Percentiles rank a stretch among this genome's conserved stretches.
Evolutionary conservation across 1,284 basidiomycete genomes (phyloP).

Genomic region (Taiwanofungus camphoratus): DNA sequence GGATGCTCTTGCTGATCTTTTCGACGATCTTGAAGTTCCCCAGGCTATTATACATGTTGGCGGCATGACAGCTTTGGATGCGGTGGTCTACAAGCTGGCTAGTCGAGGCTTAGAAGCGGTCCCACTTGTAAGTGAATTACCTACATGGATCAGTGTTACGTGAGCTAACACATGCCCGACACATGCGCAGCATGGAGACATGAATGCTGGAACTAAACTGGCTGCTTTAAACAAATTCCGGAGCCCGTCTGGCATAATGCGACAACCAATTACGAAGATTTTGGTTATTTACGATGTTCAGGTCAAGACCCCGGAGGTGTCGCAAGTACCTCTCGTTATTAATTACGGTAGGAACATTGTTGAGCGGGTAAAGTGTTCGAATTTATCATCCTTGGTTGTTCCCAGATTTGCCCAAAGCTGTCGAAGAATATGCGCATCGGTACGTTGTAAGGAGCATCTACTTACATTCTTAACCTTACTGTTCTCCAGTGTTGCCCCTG

Average conservation of each 20-base stretch:
- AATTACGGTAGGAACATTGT: constrained; percentile 65
- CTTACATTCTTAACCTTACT: constrained; percentile 1
- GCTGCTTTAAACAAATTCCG: constrained; percentile 81
- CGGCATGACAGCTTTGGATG: constrained; percentile 77
- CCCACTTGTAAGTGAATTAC: constrained; percentile 54
- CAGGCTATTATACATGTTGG: constrained; percentile 91
- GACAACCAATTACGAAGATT: constrained; percentile 62
- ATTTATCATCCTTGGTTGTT: background rate
- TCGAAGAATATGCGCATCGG: constrained; percentile 94
- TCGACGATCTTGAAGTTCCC: constrained; percentile 82
- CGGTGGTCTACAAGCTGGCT: constrained; percentile 86
- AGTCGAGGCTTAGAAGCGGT: constrained; percentile 82
- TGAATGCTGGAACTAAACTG: constrained; percentile 76
- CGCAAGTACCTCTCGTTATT: constrained; percentile 86
- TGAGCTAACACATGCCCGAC: no score
- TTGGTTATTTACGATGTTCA: constrained; percentile 89
- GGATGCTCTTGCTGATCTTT: constrained; percentile 88
- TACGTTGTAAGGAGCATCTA: constrained; percentile 28
- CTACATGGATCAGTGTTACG: no score
- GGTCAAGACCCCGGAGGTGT: constrained; percentile 83
- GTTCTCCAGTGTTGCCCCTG: constrained; percentile 62
- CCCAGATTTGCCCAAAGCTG: constrained; percentile 86
- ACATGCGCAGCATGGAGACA: constrained; percentile 86
- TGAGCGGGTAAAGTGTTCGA: background rate
- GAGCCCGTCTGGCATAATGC: constrained; percentile 48